Evolutionary conservation across 2,329 filamentous ascomycete genomes (phyloP).

Genomic region (Ophiostoma himal-ulmi): DNA sequence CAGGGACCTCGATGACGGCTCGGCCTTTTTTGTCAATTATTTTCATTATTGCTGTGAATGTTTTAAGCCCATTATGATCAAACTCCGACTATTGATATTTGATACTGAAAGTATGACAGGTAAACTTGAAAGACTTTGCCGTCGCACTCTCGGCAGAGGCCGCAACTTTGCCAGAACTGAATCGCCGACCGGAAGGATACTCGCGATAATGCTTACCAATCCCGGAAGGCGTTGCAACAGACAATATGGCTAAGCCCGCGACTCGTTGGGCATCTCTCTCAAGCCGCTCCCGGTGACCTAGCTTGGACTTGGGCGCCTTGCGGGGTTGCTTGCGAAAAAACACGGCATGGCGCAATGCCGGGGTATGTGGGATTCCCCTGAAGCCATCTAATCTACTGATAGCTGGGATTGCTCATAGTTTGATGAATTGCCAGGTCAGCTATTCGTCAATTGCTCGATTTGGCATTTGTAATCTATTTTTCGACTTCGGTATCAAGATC

Average conservation of each 20-base stretch:
- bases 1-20: not conserved
- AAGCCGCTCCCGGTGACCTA: not conserved
- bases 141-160: too few species aligned
- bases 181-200: not conserved
- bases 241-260: not conserved
- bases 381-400: not conserved
- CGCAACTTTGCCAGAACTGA: not conserved
- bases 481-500: not conserved
- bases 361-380: not conserved
- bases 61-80: not conserved
- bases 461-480: not conserved
- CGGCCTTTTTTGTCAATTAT: not conserved
- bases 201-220: slow-evolving; percentile 1
- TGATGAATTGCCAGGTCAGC: not conserved
- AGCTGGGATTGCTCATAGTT: not conserved
- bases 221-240: not conserved
- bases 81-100: not conserved
- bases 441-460: not conserved
- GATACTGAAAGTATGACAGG: not conserved
- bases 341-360: not conserved
- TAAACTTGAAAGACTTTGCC: not conserved
- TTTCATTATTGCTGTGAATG: too few species aligned
- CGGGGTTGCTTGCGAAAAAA: not conserved
- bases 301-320: slow-evolving; percentile 1
- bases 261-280: not conserved